phyloP scores from a whole-genome alignment of 2,329 filamentous ascomycete species.

The Neofusicoccum sp. region DNA sequence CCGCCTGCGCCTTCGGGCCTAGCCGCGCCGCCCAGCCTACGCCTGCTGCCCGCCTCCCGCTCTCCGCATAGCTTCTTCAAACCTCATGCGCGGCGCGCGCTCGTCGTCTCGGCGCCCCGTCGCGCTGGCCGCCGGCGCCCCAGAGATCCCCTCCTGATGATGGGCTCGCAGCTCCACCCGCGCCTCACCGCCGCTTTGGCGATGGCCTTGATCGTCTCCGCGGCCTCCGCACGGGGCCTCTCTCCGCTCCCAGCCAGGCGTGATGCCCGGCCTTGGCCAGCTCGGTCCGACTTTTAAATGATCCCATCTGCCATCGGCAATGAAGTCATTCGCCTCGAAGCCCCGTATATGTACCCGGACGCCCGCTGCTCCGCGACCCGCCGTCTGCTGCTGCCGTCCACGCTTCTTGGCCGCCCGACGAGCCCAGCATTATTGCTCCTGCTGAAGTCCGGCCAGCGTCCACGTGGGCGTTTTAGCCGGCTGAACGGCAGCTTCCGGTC shows the following conservation, averaged over 20 bases:
- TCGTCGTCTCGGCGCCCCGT: neutral
- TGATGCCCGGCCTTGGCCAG: neutral
- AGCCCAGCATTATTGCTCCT: neutral
- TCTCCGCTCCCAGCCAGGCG: neutral
- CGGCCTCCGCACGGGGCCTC: neutral
- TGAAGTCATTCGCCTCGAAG: conserved; percentile 11
- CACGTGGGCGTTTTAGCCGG: neutral
- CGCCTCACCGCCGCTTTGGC: conserved; percentile 6
- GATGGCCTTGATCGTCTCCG: neutral
- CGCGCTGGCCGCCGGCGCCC: neutral
- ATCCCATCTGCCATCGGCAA: neutral
- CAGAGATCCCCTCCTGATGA: neutral
- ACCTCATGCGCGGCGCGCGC: neutral
- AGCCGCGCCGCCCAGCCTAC: neutral
- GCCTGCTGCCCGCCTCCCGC: neutral
- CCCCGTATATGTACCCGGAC: neutral
- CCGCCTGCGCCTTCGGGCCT: neutral
- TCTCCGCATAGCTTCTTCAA: conserved; percentile 12
- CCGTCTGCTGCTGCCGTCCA: neutral
- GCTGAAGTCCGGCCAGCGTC: neutral
- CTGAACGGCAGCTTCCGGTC: neutral
- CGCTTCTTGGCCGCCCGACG: neutral
- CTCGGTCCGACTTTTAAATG: conserved; percentile 10
- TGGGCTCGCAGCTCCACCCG: neutral
- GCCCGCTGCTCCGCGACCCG: neutral